Evolutionary conservation across 1,284 basidiomycete genomes (phyloP).

Genomic region (Porodaedalea pini): DNA sequence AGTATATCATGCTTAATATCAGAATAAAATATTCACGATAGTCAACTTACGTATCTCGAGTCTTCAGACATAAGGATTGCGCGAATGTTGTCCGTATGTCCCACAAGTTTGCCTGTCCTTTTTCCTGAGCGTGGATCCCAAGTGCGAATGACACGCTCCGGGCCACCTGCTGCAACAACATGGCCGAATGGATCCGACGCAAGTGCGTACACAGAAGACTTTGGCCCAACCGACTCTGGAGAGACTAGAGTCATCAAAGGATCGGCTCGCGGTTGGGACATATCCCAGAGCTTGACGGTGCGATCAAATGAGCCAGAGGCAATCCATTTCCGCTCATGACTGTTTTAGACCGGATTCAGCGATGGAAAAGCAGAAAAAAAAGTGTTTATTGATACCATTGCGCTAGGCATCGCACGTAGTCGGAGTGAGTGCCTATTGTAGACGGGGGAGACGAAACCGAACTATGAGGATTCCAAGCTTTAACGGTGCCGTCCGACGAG

Average conservation of each 20-base stretch:
- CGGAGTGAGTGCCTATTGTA: slow-evolving; percentile 82
- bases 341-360: slow-evolving; percentile 34
- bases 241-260: slow-evolving; percentile 59
- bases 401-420: slow-evolving; percentile 89
- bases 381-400: slow-evolving; percentile 49
- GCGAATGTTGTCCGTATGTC: slow-evolving; percentile 96
- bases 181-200: slow-evolving; percentile 78
- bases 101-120: slow-evolving; percentile 75
- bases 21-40: slow-evolving; percentile 2
- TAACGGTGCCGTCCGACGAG: slow-evolving; percentile 93
- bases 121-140: slow-evolving; percentile 90
- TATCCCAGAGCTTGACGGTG: slow-evolving; percentile 92
- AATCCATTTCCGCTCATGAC: slow-evolving; percentile 77
- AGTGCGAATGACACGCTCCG: slow-evolving; percentile 84
- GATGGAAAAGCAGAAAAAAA: slow-evolving; percentile 2
- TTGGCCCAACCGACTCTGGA: slow-evolving; percentile 57
- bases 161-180: slow-evolving; percentile 84
- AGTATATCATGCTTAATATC: not conserved
- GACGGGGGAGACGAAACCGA: slow-evolving; percentile 50
- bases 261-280: slow-evolving; percentile 43
- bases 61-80: slow-evolving; percentile 87
- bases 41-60: slow-evolving; percentile 71
- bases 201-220: slow-evolving; percentile 78
- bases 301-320: slow-evolving; percentile 95
- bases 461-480: slow-evolving; percentile 90